Conservation (phyloP, 192 early-diverging fungal species). For the Umbelopsis ramanniana region DNA sequence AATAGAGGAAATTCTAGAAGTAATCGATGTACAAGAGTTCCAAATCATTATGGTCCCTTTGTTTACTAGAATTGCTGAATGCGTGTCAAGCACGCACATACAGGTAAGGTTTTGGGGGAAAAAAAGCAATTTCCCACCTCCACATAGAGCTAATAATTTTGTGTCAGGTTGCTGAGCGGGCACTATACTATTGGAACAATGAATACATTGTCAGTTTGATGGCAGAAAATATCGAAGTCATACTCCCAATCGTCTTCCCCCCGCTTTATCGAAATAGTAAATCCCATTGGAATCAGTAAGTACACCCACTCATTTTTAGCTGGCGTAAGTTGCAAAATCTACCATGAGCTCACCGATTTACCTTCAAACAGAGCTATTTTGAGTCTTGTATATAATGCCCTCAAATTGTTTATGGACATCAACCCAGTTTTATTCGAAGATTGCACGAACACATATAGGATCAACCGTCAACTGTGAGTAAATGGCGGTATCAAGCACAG, state of each 20-base stretch:
- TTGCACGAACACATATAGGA: constrained; percentile 92
- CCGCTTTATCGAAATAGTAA: constrained; percentile 94
- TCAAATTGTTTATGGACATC: constrained; percentile 98
- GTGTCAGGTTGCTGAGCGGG: constrained; percentile 94
- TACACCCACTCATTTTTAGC: background rate
- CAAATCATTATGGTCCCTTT: constrained; percentile 86
- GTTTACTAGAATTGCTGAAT: constrained; percentile 91
- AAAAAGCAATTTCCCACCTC: background rate
- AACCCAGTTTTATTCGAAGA: constrained; percentile 96
- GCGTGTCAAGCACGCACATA: constrained; percentile 97
- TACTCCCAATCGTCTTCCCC: constrained; percentile 96
- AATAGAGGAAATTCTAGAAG: constrained; percentile 96
- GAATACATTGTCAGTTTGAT: constrained; percentile 97
- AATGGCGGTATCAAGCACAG: background rate
- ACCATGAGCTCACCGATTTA: background rate
- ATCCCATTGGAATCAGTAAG: constrained; percentile 95
- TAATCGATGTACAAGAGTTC: constrained; percentile 93
- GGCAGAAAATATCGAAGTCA: constrained; percentile 86
- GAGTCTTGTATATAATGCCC: constrained; percentile 94
- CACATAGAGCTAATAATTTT: background rate
- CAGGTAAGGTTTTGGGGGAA: constrained; percentile 77
- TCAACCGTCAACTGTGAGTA: constrained; percentile 81
- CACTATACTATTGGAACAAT: constrained; percentile 98
- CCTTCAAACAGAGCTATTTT: constrained; percentile 81
- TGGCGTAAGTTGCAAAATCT: background rate